Evolutionary conservation across 2,329 filamentous ascomycete species (phyloP).

Genomic region (Acrodontium crateriforme): DNA sequence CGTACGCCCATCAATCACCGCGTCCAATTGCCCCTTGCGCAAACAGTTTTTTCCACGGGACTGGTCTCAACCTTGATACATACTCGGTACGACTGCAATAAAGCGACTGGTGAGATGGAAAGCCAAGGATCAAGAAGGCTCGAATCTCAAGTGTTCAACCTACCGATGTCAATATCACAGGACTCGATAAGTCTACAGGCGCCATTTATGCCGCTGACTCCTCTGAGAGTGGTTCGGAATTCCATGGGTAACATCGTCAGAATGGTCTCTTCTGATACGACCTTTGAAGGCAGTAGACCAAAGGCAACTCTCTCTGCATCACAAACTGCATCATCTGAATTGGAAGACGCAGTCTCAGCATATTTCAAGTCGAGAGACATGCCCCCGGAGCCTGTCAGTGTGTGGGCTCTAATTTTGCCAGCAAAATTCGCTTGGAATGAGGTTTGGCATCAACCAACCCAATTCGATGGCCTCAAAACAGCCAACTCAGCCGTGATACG

Average conservation of each 20-base stretch:
- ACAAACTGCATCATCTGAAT: conserved; percentile 54
- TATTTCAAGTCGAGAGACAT: conserved; percentile 37
- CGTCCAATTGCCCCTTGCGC: conserved; percentile 50
- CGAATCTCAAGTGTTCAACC: neutral
- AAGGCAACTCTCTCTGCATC: conserved; percentile 6
- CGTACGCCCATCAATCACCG: conserved; percentile 1
- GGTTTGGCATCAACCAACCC: neutral
- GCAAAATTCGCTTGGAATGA: conserved; percentile 3
- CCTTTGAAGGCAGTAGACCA: too few species aligned
- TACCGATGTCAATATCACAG: neutral
- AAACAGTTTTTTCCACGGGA: conserved; percentile 65
- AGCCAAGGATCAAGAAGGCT: neutral
- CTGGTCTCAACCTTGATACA: conserved; percentile 41
- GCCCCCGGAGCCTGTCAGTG: conserved; percentile 38
- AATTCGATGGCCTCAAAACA: neutral
- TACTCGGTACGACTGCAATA: conserved; percentile 11
- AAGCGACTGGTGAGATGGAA: too few species aligned
- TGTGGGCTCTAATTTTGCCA: conserved; percentile 62
- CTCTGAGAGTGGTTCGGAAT: conserved; percentile 48
- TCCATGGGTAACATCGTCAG: conserved; percentile 70
- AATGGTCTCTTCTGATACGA: conserved; percentile 35
- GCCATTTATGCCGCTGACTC: conserved; percentile 41
- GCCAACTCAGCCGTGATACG: too few species aligned
- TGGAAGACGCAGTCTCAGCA: conserved; percentile 50
- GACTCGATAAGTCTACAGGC: neutral